Conservation (phyloP, 176 grass and related monocot genomes). For the Microstegium vimineum region DNA sequence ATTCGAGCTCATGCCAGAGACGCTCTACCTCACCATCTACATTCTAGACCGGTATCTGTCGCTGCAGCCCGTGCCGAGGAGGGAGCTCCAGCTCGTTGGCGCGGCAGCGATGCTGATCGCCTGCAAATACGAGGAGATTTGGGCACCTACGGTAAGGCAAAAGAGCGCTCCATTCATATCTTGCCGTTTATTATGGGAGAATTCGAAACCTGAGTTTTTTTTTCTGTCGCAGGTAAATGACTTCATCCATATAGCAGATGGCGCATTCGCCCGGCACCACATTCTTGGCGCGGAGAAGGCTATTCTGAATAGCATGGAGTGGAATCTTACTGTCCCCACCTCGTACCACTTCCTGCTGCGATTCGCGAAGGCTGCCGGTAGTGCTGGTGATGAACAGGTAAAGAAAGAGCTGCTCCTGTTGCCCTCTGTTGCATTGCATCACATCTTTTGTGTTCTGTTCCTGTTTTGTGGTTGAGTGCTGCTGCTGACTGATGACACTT, state of each 20-base stretch:
- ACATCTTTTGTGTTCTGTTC: not conserved
- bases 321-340: constrained; percentile 74
- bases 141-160: constrained; percentile 44
- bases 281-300: constrained; percentile 60
- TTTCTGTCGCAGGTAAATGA: constrained; percentile 43
- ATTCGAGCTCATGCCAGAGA: constrained; percentile 60
- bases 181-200: not conserved
- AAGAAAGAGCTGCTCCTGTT: not conserved
- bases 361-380: constrained; percentile 58
- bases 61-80: constrained; percentile 17
- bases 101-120: constrained; percentile 61
- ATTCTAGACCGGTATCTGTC: constrained; percentile 64
- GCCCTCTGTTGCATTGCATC: not conserved
- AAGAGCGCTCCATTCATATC: not conserved
- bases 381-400: constrained; percentile 61
- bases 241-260: constrained; percentile 34
- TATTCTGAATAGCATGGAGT: constrained; percentile 66
- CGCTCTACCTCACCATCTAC: constrained; percentile 53
- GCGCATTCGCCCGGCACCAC: constrained; percentile 11
- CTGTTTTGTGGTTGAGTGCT: not conserved
- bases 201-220: not conserved
- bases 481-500: not conserved
- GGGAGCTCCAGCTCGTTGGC: constrained; percentile 58
- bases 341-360: constrained; percentile 63
- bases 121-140: constrained; percentile 74